Evolutionary conservation across 2,329 filamentous ascomycete genomes (phyloP), one percentile per base, ranked within the genome.

Genomic region (Myriosclerotinia scirpicola): DNA sequence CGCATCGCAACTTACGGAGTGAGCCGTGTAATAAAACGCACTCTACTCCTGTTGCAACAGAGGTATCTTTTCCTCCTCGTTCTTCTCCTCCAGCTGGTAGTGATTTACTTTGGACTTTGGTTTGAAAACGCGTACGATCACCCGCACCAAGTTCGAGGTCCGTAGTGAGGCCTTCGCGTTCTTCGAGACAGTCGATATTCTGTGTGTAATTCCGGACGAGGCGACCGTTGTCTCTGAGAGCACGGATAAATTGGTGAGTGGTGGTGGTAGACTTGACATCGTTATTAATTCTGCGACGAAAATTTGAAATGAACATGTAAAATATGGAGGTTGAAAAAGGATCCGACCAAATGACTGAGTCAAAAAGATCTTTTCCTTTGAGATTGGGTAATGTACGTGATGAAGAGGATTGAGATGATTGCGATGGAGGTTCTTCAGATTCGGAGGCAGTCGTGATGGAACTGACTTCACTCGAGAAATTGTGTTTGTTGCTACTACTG

Each of bases 181-280:
- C 86, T 74, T 92, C 89, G 8, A 92, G 85, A 69, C 87, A 86
- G 71, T 92, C 89, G 70, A 92, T 91, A 70, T 91, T 92, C 71
- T 92, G 89, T 0, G 89, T 91, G 72, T 92, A 92, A 72, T 88
- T 90, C 50, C 89, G 81, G 42, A 90, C 87, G 6, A 92, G 80
- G 69, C 89, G 88, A 4, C 88, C 87, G 5, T 85, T 82, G 73
- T 91, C 87, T 54, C 87, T 83, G 6, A 92, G 80, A 44, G 87
- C 84, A 54, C 85, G 83, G 71, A 92, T 88, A 74, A 92, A 91
- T 65, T 84, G 84, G 77, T 92, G 89, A 1, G 87, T 89, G 22
- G 81, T 80, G 1, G 88, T 90, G 0, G 88, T 88, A 63, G 83
- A 78, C 40, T 74, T 76, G 12, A 89, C 86, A n/a, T 84, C 82